Conservation (phyloP, 2,329 filamentous ascomycete genomes). For the Pleoardoris graminearum region DNA sequence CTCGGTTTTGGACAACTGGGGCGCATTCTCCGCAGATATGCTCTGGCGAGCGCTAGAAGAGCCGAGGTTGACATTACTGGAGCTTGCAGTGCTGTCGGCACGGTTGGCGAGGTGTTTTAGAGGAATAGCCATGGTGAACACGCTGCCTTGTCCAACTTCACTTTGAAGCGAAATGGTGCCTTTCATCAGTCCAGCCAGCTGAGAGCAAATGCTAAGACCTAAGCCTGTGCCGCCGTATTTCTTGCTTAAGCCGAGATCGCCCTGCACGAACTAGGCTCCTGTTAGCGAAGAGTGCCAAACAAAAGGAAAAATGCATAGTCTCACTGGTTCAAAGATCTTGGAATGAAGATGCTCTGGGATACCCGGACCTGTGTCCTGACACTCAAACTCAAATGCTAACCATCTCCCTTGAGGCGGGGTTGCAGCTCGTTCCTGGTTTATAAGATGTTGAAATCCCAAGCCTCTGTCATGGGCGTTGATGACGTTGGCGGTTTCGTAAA, state of each 20-base stretch:
- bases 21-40: slow-evolving; percentile 30
- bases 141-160: slow-evolving; percentile 72
- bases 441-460: slow-evolving; percentile 39
- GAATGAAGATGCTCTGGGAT: slow-evolving; percentile 77
- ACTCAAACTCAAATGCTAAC: slow-evolving; percentile 84
- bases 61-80: slow-evolving; percentile 34
- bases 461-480: slow-evolving; percentile 50
- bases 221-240: slow-evolving; percentile 89
- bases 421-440: slow-evolving; percentile 41
- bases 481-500: slow-evolving; percentile 48
- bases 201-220: slow-evolving; percentile 85
- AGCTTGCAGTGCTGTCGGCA: slow-evolving; percentile 56
- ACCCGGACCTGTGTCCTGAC: slow-evolving; percentile 84
- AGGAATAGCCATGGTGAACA: slow-evolving; percentile 81
- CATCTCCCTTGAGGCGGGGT: slow-evolving; percentile 64
- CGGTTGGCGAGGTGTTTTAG: slow-evolving; percentile 74
- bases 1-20: slow-evolving; percentile 25
- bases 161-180: slow-evolving; percentile 75
- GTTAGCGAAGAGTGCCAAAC: neutral
- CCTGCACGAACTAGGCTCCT: slow-evolving; percentile 72
- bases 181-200: slow-evolving; percentile 81
- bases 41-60: slow-evolving; percentile 31
- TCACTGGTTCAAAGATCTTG: slow-evolving; percentile 78
- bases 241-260: slow-evolving; percentile 84
- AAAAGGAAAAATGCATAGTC: neutral